Evolutionary conservation across 768 basidiomycete species (phyloP).

Genomic region (Mycena olivaceomarginata): DNA sequence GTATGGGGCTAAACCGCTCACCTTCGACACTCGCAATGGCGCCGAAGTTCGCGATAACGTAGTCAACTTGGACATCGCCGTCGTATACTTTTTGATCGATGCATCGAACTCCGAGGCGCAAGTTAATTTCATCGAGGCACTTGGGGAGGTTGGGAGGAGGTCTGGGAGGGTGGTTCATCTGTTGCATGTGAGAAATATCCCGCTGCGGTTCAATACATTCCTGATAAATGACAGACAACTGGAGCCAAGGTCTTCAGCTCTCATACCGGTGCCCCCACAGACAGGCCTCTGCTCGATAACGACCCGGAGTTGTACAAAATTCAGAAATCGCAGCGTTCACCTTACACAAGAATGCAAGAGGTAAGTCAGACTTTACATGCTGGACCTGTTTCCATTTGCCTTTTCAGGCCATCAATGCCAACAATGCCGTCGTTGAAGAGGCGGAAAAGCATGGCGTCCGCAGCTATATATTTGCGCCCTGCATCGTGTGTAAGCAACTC

Average conservation of each 20-base stretch:
- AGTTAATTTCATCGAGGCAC: background rate
- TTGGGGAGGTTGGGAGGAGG: background rate
- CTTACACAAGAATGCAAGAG: conserved; percentile 1
- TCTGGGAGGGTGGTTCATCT: conserved; percentile 2
- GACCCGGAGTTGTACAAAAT: conserved; percentile 7
- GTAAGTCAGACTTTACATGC: background rate
- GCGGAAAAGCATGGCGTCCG: conserved; percentile 6
- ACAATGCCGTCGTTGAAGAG: background rate
- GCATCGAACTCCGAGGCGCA: background rate
- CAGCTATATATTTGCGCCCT: conserved; percentile 3
- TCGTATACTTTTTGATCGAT: conserved; percentile 3
- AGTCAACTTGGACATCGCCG: conserved; percentile 1
- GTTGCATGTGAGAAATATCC: conserved; percentile 1
- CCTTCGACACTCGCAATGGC: background rate
- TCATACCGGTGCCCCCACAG: background rate
- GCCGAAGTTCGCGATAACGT: background rate
- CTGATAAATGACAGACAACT: background rate
- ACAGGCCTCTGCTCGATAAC: conserved; percentile 9
- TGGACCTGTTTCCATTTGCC: background rate
- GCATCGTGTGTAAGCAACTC: conserved; percentile 1
- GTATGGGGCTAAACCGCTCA: conserved; percentile 9
- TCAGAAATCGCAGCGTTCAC: background rate
- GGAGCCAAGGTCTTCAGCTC: conserved; percentile 6
- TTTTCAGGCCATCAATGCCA: background rate
- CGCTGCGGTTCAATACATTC: background rate